phyloP scores from a whole-genome alignment of 306 rosid species.

The Prunus fruticosa region DNA sequence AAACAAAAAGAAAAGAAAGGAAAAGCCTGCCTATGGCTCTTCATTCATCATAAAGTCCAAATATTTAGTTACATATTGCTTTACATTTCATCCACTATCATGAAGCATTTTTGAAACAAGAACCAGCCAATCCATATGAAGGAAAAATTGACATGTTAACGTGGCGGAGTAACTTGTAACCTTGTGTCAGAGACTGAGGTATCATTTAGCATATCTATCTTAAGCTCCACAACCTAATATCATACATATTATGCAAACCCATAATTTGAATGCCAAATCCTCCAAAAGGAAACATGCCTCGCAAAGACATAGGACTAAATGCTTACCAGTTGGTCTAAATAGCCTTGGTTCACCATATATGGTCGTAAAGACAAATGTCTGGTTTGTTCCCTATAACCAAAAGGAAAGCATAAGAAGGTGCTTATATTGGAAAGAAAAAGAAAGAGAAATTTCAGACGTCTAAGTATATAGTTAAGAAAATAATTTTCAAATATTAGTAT shows the following conservation, averaged over 20 bases:
- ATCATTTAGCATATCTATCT: neutral
- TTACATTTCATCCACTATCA: neutral
- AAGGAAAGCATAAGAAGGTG: neutral
- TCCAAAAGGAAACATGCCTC: slow-evolving; percentile 13
- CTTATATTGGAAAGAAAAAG: slow-evolving; percentile 11
- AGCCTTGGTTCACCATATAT: slow-evolving; percentile 89
- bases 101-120: neutral
- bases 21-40: neutral
- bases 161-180: neutral
- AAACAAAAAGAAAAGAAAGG: neutral
- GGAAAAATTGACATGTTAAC: neutral
- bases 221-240: neutral
- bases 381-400: slow-evolving; percentile 71
- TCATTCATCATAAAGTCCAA: neutral
- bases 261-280: slow-evolving; percentile 10
- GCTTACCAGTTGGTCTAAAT: slow-evolving; percentile 95
- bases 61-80: neutral
- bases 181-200: neutral
- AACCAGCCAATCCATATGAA: neutral
- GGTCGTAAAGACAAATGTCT: slow-evolving; percentile 89
- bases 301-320: slow-evolving; percentile 13
- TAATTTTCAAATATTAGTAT: neutral
- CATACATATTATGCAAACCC: slow-evolving; percentile 4
- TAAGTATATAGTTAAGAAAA: slow-evolving; percentile 1
- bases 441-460: neutral